These are phyloP conservation scores for Kitagawia praeruptora DNA, from an alignment of 129 eudicot species.

Conservation along the genomic window DNA sequence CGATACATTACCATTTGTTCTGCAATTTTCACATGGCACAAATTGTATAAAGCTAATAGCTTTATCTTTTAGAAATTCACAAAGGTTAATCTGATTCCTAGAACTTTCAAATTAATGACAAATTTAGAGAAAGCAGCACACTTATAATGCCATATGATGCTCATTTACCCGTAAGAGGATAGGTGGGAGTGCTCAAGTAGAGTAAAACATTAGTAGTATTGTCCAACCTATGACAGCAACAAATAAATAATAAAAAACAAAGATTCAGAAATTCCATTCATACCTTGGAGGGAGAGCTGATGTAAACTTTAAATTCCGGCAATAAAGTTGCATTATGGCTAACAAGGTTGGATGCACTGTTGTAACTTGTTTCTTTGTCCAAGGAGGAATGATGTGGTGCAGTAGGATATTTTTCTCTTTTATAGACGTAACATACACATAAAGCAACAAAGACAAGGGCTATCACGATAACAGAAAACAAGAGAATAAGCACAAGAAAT, in stretches of 20 bases:
- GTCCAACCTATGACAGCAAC: not conserved
- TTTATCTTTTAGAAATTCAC: not conserved
- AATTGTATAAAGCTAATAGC: not conserved
- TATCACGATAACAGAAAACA: slow-evolving; percentile 43
- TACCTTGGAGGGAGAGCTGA: slow-evolving; percentile 50
- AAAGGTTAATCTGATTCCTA: not conserved
- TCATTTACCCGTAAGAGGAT: not conserved
- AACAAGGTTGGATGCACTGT: slow-evolving; percentile 60
- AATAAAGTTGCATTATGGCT: slow-evolving; percentile 48
- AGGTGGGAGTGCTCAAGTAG: not conserved
- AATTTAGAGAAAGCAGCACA: not conserved
- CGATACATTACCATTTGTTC: not conserved
- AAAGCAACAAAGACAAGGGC: slow-evolving; percentile 41
- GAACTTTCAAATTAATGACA: not conserved
- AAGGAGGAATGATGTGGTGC: slow-evolving; percentile 42
- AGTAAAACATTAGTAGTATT: not conserved
- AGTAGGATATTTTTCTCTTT: slow-evolving; percentile 33
- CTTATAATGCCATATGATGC: not conserved
- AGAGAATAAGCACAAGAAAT: slow-evolving; percentile 43
- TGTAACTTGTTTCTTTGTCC: slow-evolving; percentile 59
- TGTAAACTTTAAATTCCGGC: slow-evolving; percentile 31
- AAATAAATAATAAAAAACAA: not conserved
- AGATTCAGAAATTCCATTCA: not conserved
- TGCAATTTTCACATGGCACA: not conserved
- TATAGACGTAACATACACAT: slow-evolving; percentile 37